Percentiles rank a stretch among this genome's conserved stretches.
phyloP scores from a whole-genome alignment of 2,329 filamentous ascomycete species.

The Claviceps spartinae region DNA sequence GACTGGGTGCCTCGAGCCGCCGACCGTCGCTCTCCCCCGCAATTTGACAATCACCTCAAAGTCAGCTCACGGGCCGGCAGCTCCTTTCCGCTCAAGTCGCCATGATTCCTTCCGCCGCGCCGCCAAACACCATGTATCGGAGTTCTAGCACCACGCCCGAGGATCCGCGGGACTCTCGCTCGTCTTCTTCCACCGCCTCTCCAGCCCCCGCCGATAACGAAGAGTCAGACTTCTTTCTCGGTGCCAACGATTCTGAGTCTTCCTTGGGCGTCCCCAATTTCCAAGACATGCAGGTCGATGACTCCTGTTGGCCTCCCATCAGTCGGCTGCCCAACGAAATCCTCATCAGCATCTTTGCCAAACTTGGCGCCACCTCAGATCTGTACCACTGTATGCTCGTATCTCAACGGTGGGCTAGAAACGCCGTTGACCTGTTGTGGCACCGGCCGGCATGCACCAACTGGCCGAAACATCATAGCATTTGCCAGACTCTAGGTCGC shows the following conservation, averaged over 20 bases:
- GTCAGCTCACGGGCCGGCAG: neutral
- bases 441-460: slow-evolving; percentile 83
- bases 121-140: slow-evolving; percentile 9
- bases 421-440: slow-evolving; percentile 88
- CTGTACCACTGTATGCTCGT: slow-evolving; percentile 83
- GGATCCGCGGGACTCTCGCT: slow-evolving; percentile 38
- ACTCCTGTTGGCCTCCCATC: slow-evolving; percentile 62
- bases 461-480: slow-evolving; percentile 67
- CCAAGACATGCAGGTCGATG: slow-evolving; percentile 58
- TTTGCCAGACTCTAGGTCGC: slow-evolving; percentile 64
- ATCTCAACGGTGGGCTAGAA: slow-evolving; percentile 86
- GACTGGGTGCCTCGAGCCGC: slow-evolving; percentile 2
- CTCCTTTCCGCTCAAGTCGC: neutral
- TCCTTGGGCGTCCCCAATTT: slow-evolving; percentile 73
- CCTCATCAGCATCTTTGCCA: slow-evolving; percentile 82
- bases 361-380: slow-evolving; percentile 62
- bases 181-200: slow-evolving; percentile 59
- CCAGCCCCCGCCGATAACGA: slow-evolving; percentile 67
- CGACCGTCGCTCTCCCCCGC: neutral
- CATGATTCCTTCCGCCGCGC: slow-evolving; percentile 10
- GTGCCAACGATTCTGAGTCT: slow-evolving; percentile 83
- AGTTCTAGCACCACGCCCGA: slow-evolving; percentile 13
- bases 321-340: slow-evolving; percentile 85
- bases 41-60: neutral
- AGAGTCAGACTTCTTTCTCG: slow-evolving; percentile 86